Evolutionary conservation across 2,329 filamentous ascomycete genomes (phyloP).

Genomic region (Monilinia fructicola): DNA sequence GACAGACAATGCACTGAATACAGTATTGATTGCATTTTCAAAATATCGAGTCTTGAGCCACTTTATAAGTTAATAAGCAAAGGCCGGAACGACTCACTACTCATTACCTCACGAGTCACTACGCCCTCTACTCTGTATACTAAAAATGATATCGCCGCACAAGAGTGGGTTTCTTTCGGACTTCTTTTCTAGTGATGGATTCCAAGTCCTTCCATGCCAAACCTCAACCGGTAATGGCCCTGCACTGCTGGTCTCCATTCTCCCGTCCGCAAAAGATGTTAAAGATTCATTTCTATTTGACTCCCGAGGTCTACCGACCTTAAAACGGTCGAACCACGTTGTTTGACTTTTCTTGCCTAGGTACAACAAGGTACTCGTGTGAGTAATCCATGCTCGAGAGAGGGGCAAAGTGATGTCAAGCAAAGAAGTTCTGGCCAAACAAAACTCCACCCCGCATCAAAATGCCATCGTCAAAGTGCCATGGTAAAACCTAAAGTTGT

Average conservation of each 20-base stretch:
- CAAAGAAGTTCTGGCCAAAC: background rate
- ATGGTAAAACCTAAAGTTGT: background rate
- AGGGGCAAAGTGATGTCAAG: slow-evolving; percentile 11
- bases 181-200: background rate
- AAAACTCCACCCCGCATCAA: slow-evolving; percentile 7
- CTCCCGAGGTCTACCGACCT: background rate
- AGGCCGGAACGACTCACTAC: too few species aligned
- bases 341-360: background rate
- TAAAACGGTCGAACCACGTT: background rate
- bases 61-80: too few species aligned
- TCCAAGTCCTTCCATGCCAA: background rate
- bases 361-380: background rate
- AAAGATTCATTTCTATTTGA: background rate
- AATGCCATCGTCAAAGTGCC: background rate
- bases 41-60: too few species aligned
- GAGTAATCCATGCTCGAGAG: background rate
- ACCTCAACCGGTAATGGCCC: too few species aligned
- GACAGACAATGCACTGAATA: too few species aligned
- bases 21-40: too few species aligned
- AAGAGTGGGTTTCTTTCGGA: slow-evolving; percentile 11
- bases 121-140: background rate
- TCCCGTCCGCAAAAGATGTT: background rate
- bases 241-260: background rate
- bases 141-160: slow-evolving; percentile 4
- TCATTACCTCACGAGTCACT: too few species aligned